These are phyloP conservation scores for Eucalyptus cloeziana DNA, from an alignment of 345 rosid genomes.

Conservation along the genomic window DNA sequence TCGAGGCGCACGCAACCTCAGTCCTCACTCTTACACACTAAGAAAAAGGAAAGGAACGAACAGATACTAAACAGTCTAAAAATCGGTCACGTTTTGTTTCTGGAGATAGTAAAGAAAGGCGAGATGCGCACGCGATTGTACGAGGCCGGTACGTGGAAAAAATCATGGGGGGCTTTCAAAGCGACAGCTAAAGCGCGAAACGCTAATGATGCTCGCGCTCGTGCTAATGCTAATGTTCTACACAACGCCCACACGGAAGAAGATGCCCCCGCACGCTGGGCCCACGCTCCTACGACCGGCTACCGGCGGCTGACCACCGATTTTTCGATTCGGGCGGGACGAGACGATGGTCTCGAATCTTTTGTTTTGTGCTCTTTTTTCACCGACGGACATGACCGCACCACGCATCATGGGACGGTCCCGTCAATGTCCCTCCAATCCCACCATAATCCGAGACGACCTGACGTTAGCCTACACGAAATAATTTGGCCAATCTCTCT, in stretches of 20 bases:
- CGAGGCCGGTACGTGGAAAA: not conserved
- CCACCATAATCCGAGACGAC: not conserved
- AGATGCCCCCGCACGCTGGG: too few relatives aligned
- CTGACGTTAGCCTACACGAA: not conserved
- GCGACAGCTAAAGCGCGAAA: not conserved
- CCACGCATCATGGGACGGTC: not conserved
- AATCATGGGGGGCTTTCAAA: not conserved
- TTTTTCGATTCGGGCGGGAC: not conserved
- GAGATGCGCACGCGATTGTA: not conserved
- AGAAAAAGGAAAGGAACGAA: too few relatives aligned
- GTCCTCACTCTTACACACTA: not conserved
- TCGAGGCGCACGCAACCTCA: not conserved
- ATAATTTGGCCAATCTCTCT: not conserved
- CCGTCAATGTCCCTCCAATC: not conserved
- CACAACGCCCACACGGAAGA: too few relatives aligned
- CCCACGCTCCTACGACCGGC: not conserved
- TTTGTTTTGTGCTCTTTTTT: not conserved
- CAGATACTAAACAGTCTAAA: not conserved
- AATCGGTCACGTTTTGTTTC: not conserved
- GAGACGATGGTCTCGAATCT: not conserved
- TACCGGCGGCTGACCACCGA: not conserved
- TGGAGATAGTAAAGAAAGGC: not conserved
- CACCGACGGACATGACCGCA: not conserved
- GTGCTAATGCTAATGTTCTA: too few relatives aligned
- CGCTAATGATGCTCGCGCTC: too few relatives aligned